These are phyloP conservation scores for Zostera marina DNA, from an alignment of 116 monocot genomes.

Conservation along the genomic window DNA sequence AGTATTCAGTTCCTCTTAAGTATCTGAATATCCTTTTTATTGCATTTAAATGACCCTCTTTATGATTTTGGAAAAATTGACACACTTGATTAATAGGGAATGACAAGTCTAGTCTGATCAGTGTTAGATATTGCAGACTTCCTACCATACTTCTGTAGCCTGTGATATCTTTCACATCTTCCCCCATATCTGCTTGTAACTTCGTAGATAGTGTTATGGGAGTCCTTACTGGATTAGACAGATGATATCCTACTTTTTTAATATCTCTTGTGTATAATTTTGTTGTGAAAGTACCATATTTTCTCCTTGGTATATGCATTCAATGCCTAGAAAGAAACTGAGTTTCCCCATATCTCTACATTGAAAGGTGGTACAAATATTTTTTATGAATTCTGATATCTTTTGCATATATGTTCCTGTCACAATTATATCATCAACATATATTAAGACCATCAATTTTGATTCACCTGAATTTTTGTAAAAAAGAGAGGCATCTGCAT, in stretches of 20 bases:
- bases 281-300: neutral
- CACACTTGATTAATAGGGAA: no score
- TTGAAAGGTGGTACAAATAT: neutral
- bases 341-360: neutral
- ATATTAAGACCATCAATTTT: neutral
- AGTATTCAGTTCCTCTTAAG: neutral
- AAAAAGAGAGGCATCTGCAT: neutral
- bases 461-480: neutral
- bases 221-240: no score
- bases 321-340: neutral
- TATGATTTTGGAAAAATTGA: no score
- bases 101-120: no score
- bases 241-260: neutral
- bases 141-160: no score
- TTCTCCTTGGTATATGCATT: neutral
- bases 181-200: no score
- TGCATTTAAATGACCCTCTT: neutral
- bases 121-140: no score
- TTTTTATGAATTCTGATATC: neutral
- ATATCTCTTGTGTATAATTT: neutral
- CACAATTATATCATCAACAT: neutral
- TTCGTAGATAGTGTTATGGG: no score
- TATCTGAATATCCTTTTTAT: neutral
- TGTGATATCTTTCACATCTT: no score
- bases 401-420: neutral